Evolutionary conservation across 2,329 filamentous ascomycete genomes (phyloP).

Genomic region (Plenodomus tracheiphilus): DNA sequence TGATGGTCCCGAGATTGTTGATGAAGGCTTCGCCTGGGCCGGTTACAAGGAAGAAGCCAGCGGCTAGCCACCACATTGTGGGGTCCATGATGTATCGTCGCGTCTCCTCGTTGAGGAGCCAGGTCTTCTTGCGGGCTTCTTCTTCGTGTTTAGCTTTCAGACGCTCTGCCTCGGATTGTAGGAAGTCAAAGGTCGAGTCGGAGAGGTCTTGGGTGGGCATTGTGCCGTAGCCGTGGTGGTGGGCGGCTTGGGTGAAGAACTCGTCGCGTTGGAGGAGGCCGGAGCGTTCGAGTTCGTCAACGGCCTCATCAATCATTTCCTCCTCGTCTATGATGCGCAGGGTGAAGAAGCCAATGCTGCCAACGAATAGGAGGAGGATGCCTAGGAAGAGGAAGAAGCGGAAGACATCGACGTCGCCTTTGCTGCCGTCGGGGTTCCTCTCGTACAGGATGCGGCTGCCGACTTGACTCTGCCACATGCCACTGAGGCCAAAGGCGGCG

Average conservation of each 20-base stretch:
- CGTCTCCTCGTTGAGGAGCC: constrained; percentile 90
- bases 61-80: constrained; percentile 94
- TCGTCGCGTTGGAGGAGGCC: constrained; percentile 77
- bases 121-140: constrained; percentile 76
- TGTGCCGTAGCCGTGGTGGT: constrained; percentile 66
- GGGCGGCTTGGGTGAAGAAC: constrained; percentile 65
- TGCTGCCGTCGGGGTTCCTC: constrained; percentile 62
- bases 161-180: constrained; percentile 51
- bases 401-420: constrained; percentile 71
- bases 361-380: constrained; percentile 69
- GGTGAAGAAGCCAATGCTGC: constrained; percentile 72
- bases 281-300: constrained; percentile 88
- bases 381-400: constrained; percentile 87
- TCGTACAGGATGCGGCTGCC: constrained; percentile 79
- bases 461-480: constrained; percentile 93
- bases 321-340: constrained; percentile 81
- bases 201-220: constrained; percentile 53
- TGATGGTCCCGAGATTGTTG: constrained; percentile 94
- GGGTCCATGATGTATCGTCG: constrained; percentile 79
- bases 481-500: constrained; percentile 87
- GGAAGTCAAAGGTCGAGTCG: constrained; percentile 52
- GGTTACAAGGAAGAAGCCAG: constrained; percentile 89
- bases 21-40: constrained; percentile 97
- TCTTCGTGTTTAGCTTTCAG: constrained; percentile 54
- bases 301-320: constrained; percentile 84